Base-by-base conservation (phyloP, 1,284 basidiomycete genomes). In the Boletellus sp. region DNA sequence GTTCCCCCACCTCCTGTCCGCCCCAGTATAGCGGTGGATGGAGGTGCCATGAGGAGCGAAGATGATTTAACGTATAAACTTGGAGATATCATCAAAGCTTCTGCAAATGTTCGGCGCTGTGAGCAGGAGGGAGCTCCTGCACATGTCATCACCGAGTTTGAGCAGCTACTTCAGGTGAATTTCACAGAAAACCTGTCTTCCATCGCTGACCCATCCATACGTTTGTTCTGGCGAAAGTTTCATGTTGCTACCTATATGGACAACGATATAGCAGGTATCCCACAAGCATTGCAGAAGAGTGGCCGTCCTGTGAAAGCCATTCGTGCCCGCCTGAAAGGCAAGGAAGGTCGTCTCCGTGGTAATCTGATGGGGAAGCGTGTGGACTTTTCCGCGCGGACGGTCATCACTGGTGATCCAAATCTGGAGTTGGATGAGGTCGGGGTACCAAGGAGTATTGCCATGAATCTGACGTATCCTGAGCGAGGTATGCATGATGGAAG, bases 221-320 rank as follows among this genome's bases (percentile, higher is more conserved):
- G 14, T 30, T 30, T 11, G 29, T 6, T 26, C 9, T 10, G 20
- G 23, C 22, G 21, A 0, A 41, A 94, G 85, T 99, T 95, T 69
- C 96, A 99, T 65, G 93, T 96, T 51, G 96, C 95, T 7, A 99
- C 96, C 0, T 99, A 99, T 66, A 99, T 99, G 95, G 96, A 99
- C 67, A 99, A 99, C 66, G 94, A 99, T 66, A 95, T 99, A 54
- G 94, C 96, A 25, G 96, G 96, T 47, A 93, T 98, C 34, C 96
- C 96, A 0, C 94, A 98, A 66, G 94, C 95, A 1, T 72, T 97
- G 60, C 96, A 99, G 66, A 99, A 99, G 69, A 96, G 93, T 25
- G 96, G 96, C 27, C 82, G 96, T 52, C 95, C 96, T 8, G 90
- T 99, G 56, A 99, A 99, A 72, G 95, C 96, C 32, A 97, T 99